Evolutionary conservation across 257 asterid genomes (phyloP).

Genomic region (Solanum microdontum): DNA sequence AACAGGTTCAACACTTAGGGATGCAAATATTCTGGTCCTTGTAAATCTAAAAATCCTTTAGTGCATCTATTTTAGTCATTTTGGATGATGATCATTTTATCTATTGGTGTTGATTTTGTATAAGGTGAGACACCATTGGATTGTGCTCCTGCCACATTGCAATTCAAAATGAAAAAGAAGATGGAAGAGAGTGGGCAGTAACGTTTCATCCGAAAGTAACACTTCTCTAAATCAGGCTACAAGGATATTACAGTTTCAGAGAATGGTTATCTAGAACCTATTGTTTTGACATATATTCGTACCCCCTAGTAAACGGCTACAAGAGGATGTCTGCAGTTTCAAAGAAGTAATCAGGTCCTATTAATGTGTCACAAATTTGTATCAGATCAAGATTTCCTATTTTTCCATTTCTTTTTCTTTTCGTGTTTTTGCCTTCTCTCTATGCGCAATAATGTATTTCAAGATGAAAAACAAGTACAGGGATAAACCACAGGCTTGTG

Average conservation of each 20-base stretch:
- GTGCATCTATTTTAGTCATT: background rate
- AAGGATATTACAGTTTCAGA: background rate
- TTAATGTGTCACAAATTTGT: background rate
- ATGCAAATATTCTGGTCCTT: background rate
- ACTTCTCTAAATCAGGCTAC: background rate
- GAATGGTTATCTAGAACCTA: background rate
- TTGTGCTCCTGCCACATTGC: constrained; percentile 94
- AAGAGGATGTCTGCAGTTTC: background rate
- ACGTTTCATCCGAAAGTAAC: background rate
- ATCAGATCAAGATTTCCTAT: background rate
- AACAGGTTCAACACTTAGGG: background rate
- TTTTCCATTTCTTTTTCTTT: background rate
- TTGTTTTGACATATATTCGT: background rate
- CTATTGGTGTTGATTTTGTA: constrained; percentile 1
- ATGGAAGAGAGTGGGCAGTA: constrained; percentile 31
- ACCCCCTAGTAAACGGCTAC: background rate
- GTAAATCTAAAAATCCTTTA: background rate
- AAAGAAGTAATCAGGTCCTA: background rate
- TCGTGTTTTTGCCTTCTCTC: background rate
- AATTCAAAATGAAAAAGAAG: constrained; percentile 84
- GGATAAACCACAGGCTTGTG: background rate
- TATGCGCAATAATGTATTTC: background rate
- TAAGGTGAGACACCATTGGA: constrained; percentile 94
- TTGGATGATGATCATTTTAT: background rate
- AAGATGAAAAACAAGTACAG: background rate